Base-by-base conservation (phyloP, 495 filamentous ascomycete genomes). In the Rhizodiscina lignyota region DNA sequence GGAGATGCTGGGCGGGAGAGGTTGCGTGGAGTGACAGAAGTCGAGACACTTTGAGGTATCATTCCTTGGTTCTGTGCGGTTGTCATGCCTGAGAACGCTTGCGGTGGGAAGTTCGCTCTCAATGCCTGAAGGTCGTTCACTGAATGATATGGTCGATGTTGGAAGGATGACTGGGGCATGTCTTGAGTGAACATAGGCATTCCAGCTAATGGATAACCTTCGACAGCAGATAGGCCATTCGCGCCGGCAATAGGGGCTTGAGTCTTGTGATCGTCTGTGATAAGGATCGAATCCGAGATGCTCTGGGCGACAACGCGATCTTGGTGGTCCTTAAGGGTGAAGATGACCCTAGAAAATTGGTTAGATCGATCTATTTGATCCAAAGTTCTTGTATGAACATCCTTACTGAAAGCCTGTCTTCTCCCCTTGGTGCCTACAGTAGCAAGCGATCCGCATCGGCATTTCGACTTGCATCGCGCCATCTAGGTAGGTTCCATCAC, bases 261-360 rank as follows among this genome's bases (percentile, higher is more conserved):
- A 2, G 83, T 86, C 54, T 96, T 96, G 59, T 96, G 87, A 51
- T 96, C 86, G 54, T 96, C 87, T 1, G 87, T 94, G 46, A 96
- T 94, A 66, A 93, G 78, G 37, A 93, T 89, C 0, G 83, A 77
- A 22, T 72, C 69, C 4, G 83, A 84, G 18, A 93, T 76, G n/a
- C 70, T 68, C 48, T 96, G 87, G 15, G 84, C 79, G 33, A 94
- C 55, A 16, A 91, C 56, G 28, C 73, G 72, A 48, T 70, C 74
- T 35, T 66, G 47, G 42, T 76, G 67, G 59, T 92, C 81, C 48
- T 85, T 91, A 35, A 96, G 59, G 2, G 87, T 94, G 50, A 94
- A 89, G 21, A 96, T 91, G 43, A 96, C 82, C 48, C 66, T 70
- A 44, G 4, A 2, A 16, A n/a, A 27, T 8, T 27, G 8, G 13